Base-by-base conservation (phyloP, 1,284 basidiomycete genomes). In the Moesziomyces sp. region DNA sequence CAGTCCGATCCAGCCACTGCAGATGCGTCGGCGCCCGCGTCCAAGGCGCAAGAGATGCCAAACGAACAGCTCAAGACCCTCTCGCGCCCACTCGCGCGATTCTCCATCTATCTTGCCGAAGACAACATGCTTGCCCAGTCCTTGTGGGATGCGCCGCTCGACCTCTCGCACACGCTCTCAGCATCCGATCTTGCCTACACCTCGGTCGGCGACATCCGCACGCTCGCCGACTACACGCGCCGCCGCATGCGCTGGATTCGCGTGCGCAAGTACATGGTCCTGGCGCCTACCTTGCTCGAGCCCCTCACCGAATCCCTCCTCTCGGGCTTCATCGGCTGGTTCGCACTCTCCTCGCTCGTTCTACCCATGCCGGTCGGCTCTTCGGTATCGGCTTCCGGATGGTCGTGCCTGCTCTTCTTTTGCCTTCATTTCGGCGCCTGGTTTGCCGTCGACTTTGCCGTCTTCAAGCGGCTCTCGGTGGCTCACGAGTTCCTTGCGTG, bases 191-290 rank as follows among this genome's bases (percentile, higher is more conserved):
- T 79, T 3, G 82, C 80, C 21, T 78, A 79, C 48, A 81, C 77
- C 7, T 70, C 77, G 9, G 81, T 84, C 0, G 81, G 82, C 24
- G 82, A 82, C 46, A 81, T 84, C 45, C 70, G 76, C 16, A 77
- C 77, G n/a, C 52, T 84, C 19, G 51, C 60, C 19, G 80, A 79
- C 63, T 84, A 84, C 55, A 72, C 76, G 3, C 54, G 61, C 28
- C 69, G 82, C 28, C 62, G 82, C 14, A 81, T 83, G 76, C 76
- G 82, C n/a, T 84, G 82, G 82, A 84, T 84, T 30, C 78, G 82
- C 21, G 82, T 84, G 30, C 73, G 82, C 44, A 80, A 78, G 35
- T 74, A 77, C 72, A 84, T 84, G 81, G 74, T 78, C 11, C 71
- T 77, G 1, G 77, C 66, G 13, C 81, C 82, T 5, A 84, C 82